Evolutionary conservation across 179 eudicot genomes (phyloP).

Genomic region (Beta macrorhiza): DNA sequence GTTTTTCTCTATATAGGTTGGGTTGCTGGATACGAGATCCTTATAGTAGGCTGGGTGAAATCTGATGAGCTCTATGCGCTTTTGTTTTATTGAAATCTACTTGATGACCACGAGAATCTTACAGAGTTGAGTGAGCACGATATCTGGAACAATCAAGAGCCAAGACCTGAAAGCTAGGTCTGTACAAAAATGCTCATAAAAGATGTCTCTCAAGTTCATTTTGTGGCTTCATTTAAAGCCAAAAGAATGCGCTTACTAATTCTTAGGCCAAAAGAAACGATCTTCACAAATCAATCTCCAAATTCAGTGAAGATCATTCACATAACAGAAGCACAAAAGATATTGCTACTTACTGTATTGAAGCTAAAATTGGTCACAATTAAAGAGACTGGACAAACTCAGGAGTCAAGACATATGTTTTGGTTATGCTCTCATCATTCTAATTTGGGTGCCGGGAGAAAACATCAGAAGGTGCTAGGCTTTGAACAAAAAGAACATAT

Average conservation of each 20-base stretch:
- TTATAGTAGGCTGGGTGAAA: no score
- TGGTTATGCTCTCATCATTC: background rate
- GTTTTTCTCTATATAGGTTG: no score
- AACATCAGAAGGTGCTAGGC: background rate
- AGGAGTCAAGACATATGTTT: background rate
- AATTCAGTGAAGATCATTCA: background rate
- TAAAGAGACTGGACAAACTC: background rate
- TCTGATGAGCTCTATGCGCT: no score
- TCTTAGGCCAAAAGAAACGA: background rate
- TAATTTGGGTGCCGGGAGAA: background rate
- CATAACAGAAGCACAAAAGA: background rate
- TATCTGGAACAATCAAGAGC: no score
- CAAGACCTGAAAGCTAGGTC: no score
- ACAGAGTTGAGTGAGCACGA: background rate
- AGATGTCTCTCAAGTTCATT: background rate
- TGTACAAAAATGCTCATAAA: background rate
- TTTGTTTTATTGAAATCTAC: no score
- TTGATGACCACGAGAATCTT: background rate
- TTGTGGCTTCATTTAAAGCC: background rate
- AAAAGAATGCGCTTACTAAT: background rate
- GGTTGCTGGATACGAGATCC: no score
- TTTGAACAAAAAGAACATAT: background rate
- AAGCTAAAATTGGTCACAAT: background rate
- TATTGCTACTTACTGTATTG: background rate
- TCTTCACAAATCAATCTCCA: background rate